Percentiles rank a stretch among this genome's conserved stretches.
Conservation (phyloP, 2,329 filamentous ascomycete species). For the Xylariaceae sp. region DNA sequence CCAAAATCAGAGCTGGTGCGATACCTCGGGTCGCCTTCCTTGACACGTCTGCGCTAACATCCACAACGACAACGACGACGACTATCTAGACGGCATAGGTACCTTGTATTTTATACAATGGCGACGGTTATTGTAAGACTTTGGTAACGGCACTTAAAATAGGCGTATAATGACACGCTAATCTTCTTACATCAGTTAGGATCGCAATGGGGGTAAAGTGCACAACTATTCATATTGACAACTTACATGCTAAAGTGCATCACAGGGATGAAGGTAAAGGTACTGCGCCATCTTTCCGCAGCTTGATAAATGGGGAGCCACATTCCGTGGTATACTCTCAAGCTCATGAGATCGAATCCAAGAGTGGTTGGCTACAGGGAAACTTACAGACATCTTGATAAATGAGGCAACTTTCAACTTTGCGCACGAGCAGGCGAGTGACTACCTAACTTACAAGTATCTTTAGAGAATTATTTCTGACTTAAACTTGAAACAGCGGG, state of each 20-base stretch:
- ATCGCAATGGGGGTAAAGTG: constrained; percentile 12
- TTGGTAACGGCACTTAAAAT: background rate
- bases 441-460: background rate
- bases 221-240: background rate
- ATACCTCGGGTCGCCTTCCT: no score
- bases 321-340: background rate
- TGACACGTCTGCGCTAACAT: no score
- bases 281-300: background rate
- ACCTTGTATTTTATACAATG: background rate
- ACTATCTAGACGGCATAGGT: no score
- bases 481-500: background rate
- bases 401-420: constrained; percentile 10
- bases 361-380: constrained; percentile 1
- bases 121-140: background rate
- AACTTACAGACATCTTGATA: constrained; percentile 19
- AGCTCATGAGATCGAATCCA: background rate
- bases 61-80: no score
- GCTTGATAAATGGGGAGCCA: background rate
- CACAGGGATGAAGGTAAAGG: constrained; percentile 18
- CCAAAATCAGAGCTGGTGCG: no score
- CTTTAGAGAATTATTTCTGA: background rate
- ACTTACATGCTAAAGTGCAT: background rate
- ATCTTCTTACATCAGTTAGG: background rate
- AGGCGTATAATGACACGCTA: background rate
- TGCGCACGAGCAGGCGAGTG: constrained; percentile 15